Base-by-base conservation (phyloP, 352 stramenopile species). In the Hyaloperonospora brassicae region DNA sequence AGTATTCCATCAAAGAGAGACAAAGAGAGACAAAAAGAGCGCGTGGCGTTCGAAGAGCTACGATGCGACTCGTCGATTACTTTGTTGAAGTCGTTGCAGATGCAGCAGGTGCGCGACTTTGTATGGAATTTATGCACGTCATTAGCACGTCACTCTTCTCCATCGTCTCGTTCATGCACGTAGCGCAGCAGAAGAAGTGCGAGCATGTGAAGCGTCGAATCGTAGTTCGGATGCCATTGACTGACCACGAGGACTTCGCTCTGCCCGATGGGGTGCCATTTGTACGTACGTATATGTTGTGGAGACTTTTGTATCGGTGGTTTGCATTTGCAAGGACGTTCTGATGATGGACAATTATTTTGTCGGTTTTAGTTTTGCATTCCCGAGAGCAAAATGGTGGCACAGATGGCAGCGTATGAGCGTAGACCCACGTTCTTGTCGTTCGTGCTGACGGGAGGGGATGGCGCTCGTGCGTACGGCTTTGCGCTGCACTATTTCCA, bases 401-500 rank as follows among this genome's bases (percentile, higher is more conserved):
- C 64, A 31, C 47, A 67, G 2, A 63, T 72, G 50, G 70, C 67
- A 2, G 64, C 68, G 12, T 88, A 75, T 57, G 75, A 87, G 61
- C 73, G 74, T 51, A 75, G 75, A 54, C 79, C 82, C 22, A 65
- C 66, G 6, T 89, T 89, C 66, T 89, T 89, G 59, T 89, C 82
- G 7, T 92, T 92, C 52, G 78, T 76, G 30, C 67, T 92, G 47
- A 92, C 82, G 17, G 64, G 70, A n/a, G 79, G 82, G 47, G 76
- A 92, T 45, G 82, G 82, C 23, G 62, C 59, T 31, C 77, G 72
- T 25, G 82, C 73, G 14, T 92, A 86, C 44, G 82, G 82, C 8
- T 89, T 89, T 59, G 79, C 73, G 24, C 57, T 92, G 41, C 69
- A 86, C 53, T 76, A 73, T 43, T 81, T 72, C 27, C 72, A 87